Evolutionary conservation across 306 rosid species (phyloP).

Genomic region (Alnus glutinosa): DNA sequence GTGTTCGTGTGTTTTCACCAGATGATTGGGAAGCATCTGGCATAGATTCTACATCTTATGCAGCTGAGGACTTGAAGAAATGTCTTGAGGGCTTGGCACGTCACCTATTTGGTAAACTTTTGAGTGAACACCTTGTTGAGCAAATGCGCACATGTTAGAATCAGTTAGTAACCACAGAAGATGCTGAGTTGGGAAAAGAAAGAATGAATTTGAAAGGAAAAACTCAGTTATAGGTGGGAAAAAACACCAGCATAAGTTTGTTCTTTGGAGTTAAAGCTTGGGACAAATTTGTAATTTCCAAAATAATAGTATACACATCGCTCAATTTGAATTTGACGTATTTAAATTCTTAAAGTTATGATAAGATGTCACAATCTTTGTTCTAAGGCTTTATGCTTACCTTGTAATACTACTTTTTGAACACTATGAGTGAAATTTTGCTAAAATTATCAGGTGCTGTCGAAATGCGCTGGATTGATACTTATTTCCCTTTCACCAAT

Average conservation of each 20-base stretch:
- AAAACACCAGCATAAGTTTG: not conserved
- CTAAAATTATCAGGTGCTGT: constrained; percentile 67
- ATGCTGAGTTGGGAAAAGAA: not conserved
- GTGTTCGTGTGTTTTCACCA: constrained; percentile 79
- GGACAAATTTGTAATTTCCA: not conserved
- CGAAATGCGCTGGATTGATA: constrained; percentile 98
- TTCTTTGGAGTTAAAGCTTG: not conserved
- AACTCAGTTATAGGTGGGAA: not conserved
- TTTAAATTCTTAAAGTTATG: not conserved
- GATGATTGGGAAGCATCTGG: constrained; percentile 78
- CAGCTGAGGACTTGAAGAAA: constrained; percentile 82
- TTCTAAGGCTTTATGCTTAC: not conserved
- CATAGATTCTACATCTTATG: constrained; percentile 73
- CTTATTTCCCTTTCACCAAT: constrained; percentile 91
- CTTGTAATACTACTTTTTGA: not conserved
- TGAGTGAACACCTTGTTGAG: not conserved
- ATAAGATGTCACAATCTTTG: not conserved
- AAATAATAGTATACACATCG: not conserved
- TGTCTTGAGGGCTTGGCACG: constrained; percentile 97
- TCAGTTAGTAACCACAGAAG: constrained; percentile 7
- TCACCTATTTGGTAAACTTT: constrained; percentile 79
- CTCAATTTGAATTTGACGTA: not conserved
- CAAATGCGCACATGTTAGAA: constrained; percentile 10
- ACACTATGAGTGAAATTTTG: constrained; percentile 4
- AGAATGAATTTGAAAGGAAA: not conserved